Conservation (phyloP, 1,284 basidiomycete species). For the Naganishia cerealis region DNA sequence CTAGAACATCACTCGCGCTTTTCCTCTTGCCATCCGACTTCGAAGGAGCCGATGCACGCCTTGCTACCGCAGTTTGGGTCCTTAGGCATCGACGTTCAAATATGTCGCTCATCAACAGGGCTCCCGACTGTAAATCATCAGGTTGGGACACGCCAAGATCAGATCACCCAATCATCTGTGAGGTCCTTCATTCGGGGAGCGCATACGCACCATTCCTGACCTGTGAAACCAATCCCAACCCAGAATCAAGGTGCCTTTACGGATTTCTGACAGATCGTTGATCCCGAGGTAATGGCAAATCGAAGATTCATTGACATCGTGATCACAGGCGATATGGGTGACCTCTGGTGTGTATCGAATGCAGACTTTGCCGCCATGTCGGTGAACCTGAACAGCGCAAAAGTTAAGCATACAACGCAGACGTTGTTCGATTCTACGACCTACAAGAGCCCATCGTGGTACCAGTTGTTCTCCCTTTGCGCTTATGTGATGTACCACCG, state of each 20-base stretch:
- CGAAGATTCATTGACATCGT: constrained; percentile 11
- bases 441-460: constrained; percentile 19
- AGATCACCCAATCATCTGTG: background rate
- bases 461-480: constrained; percentile 24
- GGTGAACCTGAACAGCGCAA: constrained; percentile 14
- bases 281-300: constrained; percentile 29
- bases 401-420: background rate
- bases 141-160: background rate
- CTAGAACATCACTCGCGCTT: background rate
- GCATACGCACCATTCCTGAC: constrained; percentile 12
- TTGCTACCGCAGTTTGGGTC: background rate
- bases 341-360: constrained; percentile 27
- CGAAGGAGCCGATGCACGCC: background rate
- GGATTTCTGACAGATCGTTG: constrained; percentile 3
- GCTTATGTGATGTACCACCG: constrained; percentile 21
- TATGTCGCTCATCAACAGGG: constrained; percentile 9
- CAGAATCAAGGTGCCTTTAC: constrained; percentile 5
- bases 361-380: constrained; percentile 28
- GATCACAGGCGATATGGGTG: constrained; percentile 31
- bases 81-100: background rate
- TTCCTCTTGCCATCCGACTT: background rate
- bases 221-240: constrained; percentile 27
- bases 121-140: constrained; percentile 5
- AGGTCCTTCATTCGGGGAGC: background rate
- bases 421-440: background rate